phyloP scores from a whole-genome alignment of 768 basidiomycete species.

The Saitozyma sp. region DNA sequence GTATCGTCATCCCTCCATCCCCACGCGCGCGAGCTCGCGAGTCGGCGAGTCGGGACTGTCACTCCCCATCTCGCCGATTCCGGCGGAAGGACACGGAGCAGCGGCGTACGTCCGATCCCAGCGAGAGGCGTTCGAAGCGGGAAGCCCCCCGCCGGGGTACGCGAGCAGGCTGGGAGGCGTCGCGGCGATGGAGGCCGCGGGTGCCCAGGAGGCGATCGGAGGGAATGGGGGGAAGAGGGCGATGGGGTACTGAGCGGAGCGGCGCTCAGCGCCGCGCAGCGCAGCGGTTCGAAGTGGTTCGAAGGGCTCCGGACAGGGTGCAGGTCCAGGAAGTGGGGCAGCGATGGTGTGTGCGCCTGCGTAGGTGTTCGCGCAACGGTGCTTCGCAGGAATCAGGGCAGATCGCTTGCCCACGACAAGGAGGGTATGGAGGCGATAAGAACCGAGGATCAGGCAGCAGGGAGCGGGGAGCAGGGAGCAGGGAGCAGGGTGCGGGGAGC shows the following conservation, averaged over 20 bases:
- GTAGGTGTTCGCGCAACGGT: no score
- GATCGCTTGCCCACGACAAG: no score
- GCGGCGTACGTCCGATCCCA: conserved; percentile 13
- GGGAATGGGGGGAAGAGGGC: conserved; percentile 19
- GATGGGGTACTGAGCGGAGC: conserved; percentile 21
- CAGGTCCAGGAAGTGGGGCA: no score
- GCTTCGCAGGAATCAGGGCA: no score
- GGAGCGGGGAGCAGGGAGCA: no score
- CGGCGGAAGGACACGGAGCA: neutral
- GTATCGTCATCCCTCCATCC: conserved; percentile 25
- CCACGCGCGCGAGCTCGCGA: conserved; percentile 4
- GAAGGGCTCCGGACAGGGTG: no score
- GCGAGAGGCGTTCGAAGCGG: conserved; percentile 29
- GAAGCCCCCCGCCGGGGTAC: conserved; percentile 29
- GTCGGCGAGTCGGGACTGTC: conserved; percentile 6
- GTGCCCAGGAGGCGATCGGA: conserved; percentile 10
- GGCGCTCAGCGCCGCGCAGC: no score
- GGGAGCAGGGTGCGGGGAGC: no score
- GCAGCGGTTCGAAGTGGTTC: neutral
- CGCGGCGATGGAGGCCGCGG: conserved; percentile 18
- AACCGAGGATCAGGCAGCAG: no score
- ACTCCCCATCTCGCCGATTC: conserved; percentile 11
- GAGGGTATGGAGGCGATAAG: no score
- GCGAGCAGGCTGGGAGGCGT: conserved; percentile 8
- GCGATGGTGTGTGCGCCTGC: no score